Evolutionary conservation across 352 stramenopile species (phyloP), one percentile per base, ranked within the genome.

Genomic region (Elongisporangium prolatum): DNA sequence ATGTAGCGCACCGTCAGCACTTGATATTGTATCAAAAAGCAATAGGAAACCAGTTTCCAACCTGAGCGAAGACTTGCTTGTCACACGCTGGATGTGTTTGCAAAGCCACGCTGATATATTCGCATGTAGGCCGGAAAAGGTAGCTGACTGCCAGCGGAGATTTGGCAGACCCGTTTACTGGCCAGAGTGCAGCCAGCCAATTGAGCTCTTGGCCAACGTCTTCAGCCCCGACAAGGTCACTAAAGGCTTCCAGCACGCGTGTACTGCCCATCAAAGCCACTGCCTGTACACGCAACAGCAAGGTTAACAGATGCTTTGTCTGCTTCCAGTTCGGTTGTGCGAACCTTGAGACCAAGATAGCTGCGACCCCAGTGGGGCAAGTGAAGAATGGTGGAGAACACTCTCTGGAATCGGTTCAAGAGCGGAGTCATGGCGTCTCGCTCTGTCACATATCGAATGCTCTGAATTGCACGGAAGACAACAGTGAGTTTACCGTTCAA

Each of bases 371-470:
- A 92, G 7, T 58, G 58, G 6, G 80, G 77, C 57, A 80, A 80
- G 49, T 68, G 64, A 50, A 93, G 52, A 28, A 91, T 74, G 2
- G 58, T 72, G 1, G 64, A 60, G 50, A 93, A 93, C 1, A 65
- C 77, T 21, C 68, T 49, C 16, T 67, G 63, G 50, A 89, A 91
- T 24, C 75, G 71, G 38, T 69, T 57, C 40, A 93, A 53, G 48
- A 86, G 51, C 34, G 79, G 69, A 17, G 64, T 60, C 71, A 93
- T 87, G 2, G 74, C 80, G 28, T 86, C 72, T 8, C 70, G 70
- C 58, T 90, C 79, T 6, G 83, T 93, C 67, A 84, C 77, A 55
- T 93, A 93, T 13, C 83, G 83, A 64, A 91, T 60, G 21, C 77
- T 84, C 83, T 92, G 50, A 9, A 21, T 50, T 7, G 21, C 21